Evolutionary conservation across 2,329 filamentous ascomycete genomes (phyloP), one percentile per base, ranked within the genome.

Genomic region (Pezicula rhizophila): DNA sequence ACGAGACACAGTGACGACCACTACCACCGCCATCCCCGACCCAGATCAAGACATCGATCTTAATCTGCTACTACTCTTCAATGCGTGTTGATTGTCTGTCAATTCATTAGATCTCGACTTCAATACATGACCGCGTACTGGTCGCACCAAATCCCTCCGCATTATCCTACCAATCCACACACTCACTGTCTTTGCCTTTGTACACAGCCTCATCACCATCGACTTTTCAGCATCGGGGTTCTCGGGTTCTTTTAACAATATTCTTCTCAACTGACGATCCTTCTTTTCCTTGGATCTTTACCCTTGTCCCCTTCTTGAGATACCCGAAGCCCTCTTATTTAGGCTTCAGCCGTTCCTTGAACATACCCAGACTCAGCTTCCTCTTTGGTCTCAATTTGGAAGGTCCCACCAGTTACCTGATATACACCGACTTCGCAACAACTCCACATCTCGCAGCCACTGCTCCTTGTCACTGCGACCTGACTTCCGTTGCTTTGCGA

Each of bases 341-440:
- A 93, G 60, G 85, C 78, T 18, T 89, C 92, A 1, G 90, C 90
- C 2, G 87, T 92, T 28, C 88, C 85, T 67, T 96, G 91, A 66
- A 96, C 96, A 64, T 85, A 90, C 12, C 88, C 91, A 89, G 11
- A 96, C 78, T 35, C 91, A 89, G 48, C 84, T 83, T 65, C 84
- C 80, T 34, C 74, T 45, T 45, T 37, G 47, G 48, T 46, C 38
- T 48, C 39, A 26, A 35, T 54, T 50, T 43, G 52, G 53, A 55
- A 57, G 54, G 56, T 59, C 49, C 50, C 49, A 58, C 55, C 40
- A 31, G 25, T 11, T 42, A 20, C 18, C 3, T 38, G 3, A 38
- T 52, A 52, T 46, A 53, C 50, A 34, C 49, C 46, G 42, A 48
- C 42, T 46, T 52, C 52, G 49, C 55, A 47, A 53, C 45, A 52